Base-by-base conservation (phyloP, 2,329 filamentous ascomycete genomes). In the Apiospora pterosperma region DNA sequence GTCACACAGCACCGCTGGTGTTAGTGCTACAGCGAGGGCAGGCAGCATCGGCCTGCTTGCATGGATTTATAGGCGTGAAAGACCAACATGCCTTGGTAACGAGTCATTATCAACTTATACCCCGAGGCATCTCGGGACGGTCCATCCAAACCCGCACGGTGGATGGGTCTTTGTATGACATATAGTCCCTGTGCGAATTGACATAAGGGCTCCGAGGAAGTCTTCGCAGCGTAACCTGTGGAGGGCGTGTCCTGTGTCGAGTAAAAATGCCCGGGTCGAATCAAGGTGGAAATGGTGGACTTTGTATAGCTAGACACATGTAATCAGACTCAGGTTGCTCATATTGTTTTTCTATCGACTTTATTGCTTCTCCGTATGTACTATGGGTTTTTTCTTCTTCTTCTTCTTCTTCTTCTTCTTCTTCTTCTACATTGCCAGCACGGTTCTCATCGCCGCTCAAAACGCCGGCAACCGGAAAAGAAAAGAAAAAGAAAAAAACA, bases 321-420 rank as follows among this genome's bases (percentile, higher is more conserved):
- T 6, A 89, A 89, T 68, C 75, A 89, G 2, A 87, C 87, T 28
- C 81, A 82, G 1, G 69, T 79, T 4, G 84, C 85, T 34, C 89
- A 85, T 73, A 83, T 82, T 76, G 36, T 14, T 58, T 36, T 63
- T 62, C 38, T 14, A 25, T 36, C 14, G 14, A 34, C 28, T 19
- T 31, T 55, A 16, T 55, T 55, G 25, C 28, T 55, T 25, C 25
- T 34, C 48, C 48, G 10, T 64, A 62, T 61, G 59, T 69, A 65
- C 61, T 58, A 34, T 67, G 59, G 39, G 14, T 52, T 34, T 55
- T 48, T 41, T 66, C 42, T 62, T 62, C 39, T 58, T 63, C 48
- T 36, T 60, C 42, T 39, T 66, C 48, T 63, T 61, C 36, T 34
- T 55, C 41, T 41, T 66, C 42, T 62, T 62, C 39, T 58, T 63